phyloP scores from a whole-genome alignment of 2,329 filamentous ascomycete species.

The Eutypella sp. region DNA sequence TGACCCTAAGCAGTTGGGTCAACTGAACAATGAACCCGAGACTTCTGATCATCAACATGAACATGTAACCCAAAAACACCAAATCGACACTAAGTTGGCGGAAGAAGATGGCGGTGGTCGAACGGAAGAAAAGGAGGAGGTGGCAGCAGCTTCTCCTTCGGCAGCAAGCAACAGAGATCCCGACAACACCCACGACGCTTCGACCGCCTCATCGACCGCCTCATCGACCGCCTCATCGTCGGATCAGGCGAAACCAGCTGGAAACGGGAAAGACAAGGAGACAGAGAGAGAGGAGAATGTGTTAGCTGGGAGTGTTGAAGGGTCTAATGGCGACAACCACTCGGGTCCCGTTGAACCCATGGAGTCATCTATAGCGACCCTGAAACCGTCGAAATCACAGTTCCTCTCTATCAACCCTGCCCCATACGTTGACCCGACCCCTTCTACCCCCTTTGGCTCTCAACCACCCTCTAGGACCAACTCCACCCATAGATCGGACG shows the following conservation, averaged over 20 bases:
- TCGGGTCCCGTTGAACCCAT: constrained; percentile 25
- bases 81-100: constrained; percentile 2
- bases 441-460: constrained; percentile 50
- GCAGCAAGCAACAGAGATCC: background rate
- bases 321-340: no score
- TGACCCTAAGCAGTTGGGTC: constrained; percentile 16
- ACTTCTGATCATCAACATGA: constrained; percentile 5
- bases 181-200: no score
- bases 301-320: no score
- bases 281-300: constrained; percentile 1
- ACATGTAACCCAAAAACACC: constrained; percentile 7
- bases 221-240: no score
- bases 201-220: no score
- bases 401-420: constrained; percentile 43
- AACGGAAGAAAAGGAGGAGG: background rate
- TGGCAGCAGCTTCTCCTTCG: background rate
- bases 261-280: background rate
- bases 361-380: constrained; percentile 43
- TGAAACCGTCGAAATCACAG: constrained; percentile 42
- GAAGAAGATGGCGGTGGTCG: background rate
- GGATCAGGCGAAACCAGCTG: no score
- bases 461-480: constrained; percentile 55
- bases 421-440: constrained; percentile 53
- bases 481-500: constrained; percentile 48
- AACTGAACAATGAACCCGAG: constrained; percentile 12